Conservation (phyloP, 2,329 filamentous ascomycete species). For the Monilinia aucupariae region DNA sequence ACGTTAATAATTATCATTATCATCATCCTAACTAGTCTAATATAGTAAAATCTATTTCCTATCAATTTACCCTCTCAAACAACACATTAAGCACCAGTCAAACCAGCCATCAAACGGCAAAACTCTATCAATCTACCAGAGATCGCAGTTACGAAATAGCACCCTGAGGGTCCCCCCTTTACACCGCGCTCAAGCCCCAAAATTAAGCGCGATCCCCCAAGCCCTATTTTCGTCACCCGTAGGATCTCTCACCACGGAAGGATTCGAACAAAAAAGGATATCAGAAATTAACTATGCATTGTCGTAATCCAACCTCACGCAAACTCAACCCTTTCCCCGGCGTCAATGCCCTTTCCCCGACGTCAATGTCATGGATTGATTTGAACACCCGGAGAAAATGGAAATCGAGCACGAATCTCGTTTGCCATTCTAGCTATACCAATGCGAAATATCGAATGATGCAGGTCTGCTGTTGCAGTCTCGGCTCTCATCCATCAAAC, state of each 20-base stretch:
- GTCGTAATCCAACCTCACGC: too few relatives aligned
- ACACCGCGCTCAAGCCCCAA: too few relatives aligned
- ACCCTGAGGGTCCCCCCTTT: too few relatives aligned
- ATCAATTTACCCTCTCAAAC: too few relatives aligned
- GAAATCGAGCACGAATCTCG: neutral
- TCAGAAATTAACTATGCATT: too few relatives aligned
- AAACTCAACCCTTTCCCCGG: too few relatives aligned
- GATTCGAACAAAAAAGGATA: too few relatives aligned
- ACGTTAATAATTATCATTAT: too few relatives aligned
- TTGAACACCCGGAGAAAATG: neutral
- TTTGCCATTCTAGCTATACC: neutral
- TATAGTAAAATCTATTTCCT: too few relatives aligned
- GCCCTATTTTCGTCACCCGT: neutral
- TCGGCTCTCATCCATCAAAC: neutral
- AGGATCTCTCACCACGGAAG: slow-evolving; percentile 1
- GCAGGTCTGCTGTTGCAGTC: neutral
- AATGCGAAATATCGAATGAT: neutral
- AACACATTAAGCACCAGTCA: too few relatives aligned
- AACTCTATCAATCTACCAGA: neutral
- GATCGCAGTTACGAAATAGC: neutral
- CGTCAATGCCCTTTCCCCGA: neutral
- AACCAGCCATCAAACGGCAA: neutral
- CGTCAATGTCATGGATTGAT: neutral
- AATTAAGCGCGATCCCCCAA: neutral
- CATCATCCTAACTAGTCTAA: too few relatives aligned